These are phyloP conservation scores for Thielaviopsis ethacetica DNA, from an alignment of 2,329 filamentous ascomycete species.

Conservation along the genomic window DNA sequence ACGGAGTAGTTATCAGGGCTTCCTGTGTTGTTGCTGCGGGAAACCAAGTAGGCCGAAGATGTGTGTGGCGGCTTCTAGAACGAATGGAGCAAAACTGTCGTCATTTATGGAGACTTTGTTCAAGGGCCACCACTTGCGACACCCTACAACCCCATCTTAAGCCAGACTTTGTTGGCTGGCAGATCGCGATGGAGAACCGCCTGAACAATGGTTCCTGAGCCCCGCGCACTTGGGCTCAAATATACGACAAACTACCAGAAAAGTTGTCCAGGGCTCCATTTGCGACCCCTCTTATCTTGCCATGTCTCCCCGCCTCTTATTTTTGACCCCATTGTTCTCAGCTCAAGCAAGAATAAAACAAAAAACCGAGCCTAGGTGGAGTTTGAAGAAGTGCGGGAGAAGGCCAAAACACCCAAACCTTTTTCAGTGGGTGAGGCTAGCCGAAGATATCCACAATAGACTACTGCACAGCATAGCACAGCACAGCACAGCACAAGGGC, in stretches of 20 bases:
- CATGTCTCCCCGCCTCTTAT: too few species aligned
- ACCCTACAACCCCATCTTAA: neutral
- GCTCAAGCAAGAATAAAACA: too few species aligned
- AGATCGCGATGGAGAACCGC: neutral
- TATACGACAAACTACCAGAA: too few species aligned
- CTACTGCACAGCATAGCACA: neutral
- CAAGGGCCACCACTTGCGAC: too few species aligned
- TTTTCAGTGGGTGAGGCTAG: neutral
- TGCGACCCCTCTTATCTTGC: neutral
- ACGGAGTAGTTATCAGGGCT: too few species aligned
- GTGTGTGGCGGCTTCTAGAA: slow-evolving; percentile 1
- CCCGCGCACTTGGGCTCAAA: neutral
- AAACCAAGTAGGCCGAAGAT: neutral
- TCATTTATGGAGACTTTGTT: neutral
- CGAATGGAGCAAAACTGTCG: neutral
- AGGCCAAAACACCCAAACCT: neutral
- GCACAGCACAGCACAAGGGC: too few species aligned
- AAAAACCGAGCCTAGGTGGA: neutral
- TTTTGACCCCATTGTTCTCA: neutral
- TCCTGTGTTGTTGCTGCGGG: too few species aligned
- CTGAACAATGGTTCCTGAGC: neutral
- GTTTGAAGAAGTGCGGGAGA: neutral
- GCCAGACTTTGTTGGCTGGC: neutral
- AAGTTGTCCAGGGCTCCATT: neutral
- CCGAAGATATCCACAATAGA: neutral